Evolutionary conservation across 106 monocot species (phyloP), one percentile per base, ranked within the genome.

Genomic region (Allium sativum): DNA sequence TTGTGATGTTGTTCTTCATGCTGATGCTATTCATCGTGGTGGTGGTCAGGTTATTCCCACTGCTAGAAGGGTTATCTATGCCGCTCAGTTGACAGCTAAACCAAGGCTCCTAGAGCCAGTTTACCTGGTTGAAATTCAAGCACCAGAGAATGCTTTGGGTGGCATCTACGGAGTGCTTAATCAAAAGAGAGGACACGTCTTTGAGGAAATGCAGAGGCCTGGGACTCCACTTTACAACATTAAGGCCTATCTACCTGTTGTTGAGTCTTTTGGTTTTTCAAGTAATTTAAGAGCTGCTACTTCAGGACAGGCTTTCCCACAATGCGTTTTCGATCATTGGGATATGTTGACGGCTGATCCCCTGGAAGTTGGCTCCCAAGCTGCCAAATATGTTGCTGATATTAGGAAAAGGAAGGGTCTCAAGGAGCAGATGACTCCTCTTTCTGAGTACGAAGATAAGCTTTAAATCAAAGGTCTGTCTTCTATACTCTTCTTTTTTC

Each of bases 331-430:
- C 45, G 75, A 80, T 40, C 71, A 71, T 45, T 79, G 79, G 79
- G 69, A 73, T 42, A 58, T 65, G 63, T 73, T 73, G 78, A 40
- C 58, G 3, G 52, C 70, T 0, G 73, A 74, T 44, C 79, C 70
- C 0, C 10, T 66, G 48, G 79, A 74, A 12, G 22, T 66, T 7
- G 66, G 48, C 43, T 62, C 74, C 3, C 66, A 66, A 13, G 66
- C 79, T 7, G 65, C 10, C 0, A 45, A 55, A 21, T 19, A 70
- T 8, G 66, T 74, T 0, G 16, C 10, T 19, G 70, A 79, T 22
- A 79, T 79, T 45, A 59, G 79, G 10, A 74, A 79, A 70, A 70
- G 79, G 66, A 79, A 79, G 74, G 79, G 79, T 15, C 52, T 79
- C 45, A 79, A 74, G 59, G 66, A 74, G 48, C 69, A 65, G 53